These are phyloP conservation scores for Boletus pseudopeckii DNA, from an alignment of 768 basidiomycete species.

Conservation along the genomic window DNA sequence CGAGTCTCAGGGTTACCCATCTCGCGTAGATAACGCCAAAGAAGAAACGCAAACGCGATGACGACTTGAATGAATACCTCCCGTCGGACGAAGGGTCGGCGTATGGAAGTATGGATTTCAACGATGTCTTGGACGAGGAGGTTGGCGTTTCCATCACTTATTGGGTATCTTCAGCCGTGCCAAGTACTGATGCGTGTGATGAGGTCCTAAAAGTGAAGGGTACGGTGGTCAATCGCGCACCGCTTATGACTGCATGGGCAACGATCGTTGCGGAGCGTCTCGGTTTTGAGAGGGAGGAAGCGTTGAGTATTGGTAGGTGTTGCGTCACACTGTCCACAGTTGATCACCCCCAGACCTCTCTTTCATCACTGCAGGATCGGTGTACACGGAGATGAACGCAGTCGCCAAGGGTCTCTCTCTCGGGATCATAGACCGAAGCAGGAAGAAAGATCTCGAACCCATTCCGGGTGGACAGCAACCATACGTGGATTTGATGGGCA, in stretches of 20 bases:
- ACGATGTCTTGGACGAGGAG: slow-evolving; percentile 69
- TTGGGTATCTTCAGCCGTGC: neutral
- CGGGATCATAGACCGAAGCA: slow-evolving; percentile 64
- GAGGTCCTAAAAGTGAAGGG: slow-evolving; percentile 61
- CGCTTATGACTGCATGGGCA: slow-evolving; percentile 94
- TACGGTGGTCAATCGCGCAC: slow-evolving; percentile 83
- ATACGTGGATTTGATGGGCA: slow-evolving; percentile 83
- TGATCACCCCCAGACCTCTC: neutral
- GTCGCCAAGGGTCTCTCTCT: slow-evolving; percentile 79
- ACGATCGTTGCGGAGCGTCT: slow-evolving; percentile 80
- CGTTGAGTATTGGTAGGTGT: slow-evolving; percentile 80
- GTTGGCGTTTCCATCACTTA: slow-evolving; percentile 34
- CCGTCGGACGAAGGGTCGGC: slow-evolving; percentile 51
- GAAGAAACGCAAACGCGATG: slow-evolving; percentile 45
- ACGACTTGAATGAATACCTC: slow-evolving; percentile 55
- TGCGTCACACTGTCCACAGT: neutral
- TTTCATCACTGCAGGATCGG: slow-evolving; percentile 58
- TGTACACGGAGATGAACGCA: slow-evolving; percentile 92
- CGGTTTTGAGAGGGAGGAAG: slow-evolving; percentile 85
- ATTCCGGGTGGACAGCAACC: slow-evolving; percentile 63
- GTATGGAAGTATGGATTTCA: slow-evolving; percentile 62
- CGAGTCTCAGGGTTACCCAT: neutral
- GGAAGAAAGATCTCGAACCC: slow-evolving; percentile 54
- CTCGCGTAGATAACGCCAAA: slow-evolving; percentile 43
- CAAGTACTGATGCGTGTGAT: slow-evolving; percentile 1